phyloP scores from a whole-genome alignment of 345 rosid species.

The Ailanthus altissimus region DNA sequence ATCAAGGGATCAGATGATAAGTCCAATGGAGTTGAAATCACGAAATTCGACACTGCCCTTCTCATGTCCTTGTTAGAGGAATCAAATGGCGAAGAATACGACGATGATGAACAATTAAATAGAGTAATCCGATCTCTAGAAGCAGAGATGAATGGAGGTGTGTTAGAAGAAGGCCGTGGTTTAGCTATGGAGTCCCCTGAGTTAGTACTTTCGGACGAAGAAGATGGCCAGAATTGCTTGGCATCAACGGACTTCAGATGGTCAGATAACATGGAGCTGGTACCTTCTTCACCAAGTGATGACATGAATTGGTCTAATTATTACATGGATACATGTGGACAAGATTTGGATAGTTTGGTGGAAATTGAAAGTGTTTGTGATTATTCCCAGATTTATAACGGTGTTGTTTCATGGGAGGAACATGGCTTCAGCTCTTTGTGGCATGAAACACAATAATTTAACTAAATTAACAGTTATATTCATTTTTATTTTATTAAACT shows the following conservation, averaged over 20 bases:
- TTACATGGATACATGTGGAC: not conserved
- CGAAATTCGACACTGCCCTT: constrained; percentile 34
- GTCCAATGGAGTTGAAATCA: constrained; percentile 24
- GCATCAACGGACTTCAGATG: constrained; percentile 16
- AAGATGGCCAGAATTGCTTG: constrained; percentile 6
- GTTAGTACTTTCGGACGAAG: constrained; percentile 2
- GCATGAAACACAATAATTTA: constrained; percentile 33
- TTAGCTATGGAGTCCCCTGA: not conserved
- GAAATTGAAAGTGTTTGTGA: constrained; percentile 12
- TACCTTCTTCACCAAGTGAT: constrained; percentile 38
- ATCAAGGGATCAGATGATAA: too few species aligned
- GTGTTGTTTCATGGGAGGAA: constrained; percentile 42
- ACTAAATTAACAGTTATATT: too few species aligned
- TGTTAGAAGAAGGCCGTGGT: not conserved
- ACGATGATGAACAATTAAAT: constrained; percentile 44
- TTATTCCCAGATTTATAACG: constrained; percentile 32
- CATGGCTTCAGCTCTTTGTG: constrained; percentile 37
- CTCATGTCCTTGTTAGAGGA: constrained; percentile 45
- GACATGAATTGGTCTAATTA: constrained; percentile 47
- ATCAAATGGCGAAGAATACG: constrained; percentile 33
- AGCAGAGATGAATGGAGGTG: constrained; percentile 45
- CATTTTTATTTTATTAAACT: too few species aligned
- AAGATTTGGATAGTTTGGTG: not conserved
- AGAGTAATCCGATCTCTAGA: constrained; percentile 50
- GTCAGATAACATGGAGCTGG: constrained; percentile 32